A percentile compares a stretch with the other conserved stretches of the same genome.
Conservation (phyloP, 768 basidiomycete species). For the Mycena kentingensis region DNA sequence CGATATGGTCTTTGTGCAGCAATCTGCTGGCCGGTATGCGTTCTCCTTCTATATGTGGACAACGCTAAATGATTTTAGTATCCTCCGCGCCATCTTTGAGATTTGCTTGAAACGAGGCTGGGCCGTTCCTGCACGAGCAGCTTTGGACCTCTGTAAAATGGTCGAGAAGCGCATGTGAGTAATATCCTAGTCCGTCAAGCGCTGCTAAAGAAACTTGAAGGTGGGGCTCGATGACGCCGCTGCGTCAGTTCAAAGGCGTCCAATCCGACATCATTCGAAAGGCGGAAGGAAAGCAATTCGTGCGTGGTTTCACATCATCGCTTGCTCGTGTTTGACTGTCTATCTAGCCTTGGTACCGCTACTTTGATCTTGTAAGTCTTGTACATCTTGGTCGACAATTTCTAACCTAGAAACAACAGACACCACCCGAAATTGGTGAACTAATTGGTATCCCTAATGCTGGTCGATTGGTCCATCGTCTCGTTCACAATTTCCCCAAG, state of each 20-base stretch:
- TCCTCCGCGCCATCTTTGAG: slow-evolving; percentile 95
- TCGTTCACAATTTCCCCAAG: slow-evolving; percentile 97
- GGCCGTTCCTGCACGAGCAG: slow-evolving; percentile 90
- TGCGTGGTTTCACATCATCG: slow-evolving; percentile 41
- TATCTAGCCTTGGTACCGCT: slow-evolving; percentile 88
- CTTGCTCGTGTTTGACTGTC: slow-evolving; percentile 1
- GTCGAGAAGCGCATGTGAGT: slow-evolving; percentile 81
- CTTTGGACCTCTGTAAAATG: slow-evolving; percentile 95
- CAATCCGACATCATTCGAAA: slow-evolving; percentile 84
- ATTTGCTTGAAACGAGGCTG: slow-evolving; percentile 98
- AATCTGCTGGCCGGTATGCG: slow-evolving; percentile 86
- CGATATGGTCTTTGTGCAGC: slow-evolving; percentile 95
- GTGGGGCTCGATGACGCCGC: slow-evolving; percentile 98
- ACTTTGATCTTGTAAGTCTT: slow-evolving; percentile 76
- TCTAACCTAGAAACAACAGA: slow-evolving; percentile 37
- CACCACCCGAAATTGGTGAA: slow-evolving; percentile 91
- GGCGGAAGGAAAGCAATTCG: slow-evolving; percentile 97
- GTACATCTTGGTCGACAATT: background rate
- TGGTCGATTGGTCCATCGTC: slow-evolving; percentile 85
- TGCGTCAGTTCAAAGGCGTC: slow-evolving; percentile 93
- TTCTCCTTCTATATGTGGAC: background rate
- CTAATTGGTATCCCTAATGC: slow-evolving; percentile 93
- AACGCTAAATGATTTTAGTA: slow-evolving; percentile 42
- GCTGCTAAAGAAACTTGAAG: slow-evolving; percentile 37
- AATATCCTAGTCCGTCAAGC: background rate